Evolutionary conservation across 2,329 filamentous ascomycete genomes (phyloP).

Genomic region (Dothideomycetes sp.): DNA sequence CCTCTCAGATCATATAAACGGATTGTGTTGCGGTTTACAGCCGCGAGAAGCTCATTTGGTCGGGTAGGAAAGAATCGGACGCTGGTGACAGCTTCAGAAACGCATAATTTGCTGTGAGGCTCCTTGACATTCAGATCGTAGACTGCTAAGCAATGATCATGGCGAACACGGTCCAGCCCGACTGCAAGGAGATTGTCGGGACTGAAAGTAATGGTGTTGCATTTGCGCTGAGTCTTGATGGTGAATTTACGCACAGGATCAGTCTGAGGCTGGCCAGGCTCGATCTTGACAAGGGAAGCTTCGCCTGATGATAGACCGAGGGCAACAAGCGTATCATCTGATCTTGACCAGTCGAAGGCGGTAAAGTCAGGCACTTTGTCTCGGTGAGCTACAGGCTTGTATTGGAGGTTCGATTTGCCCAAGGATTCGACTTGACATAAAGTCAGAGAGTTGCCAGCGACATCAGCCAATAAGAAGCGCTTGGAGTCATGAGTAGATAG

Average conservation of each 20-base stretch:
- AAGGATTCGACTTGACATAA: conserved; percentile 40
- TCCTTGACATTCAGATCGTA: conserved; percentile 60
- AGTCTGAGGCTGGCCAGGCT: conserved; percentile 34
- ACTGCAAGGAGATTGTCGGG: conserved; percentile 61
- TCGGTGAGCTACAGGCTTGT: conserved; percentile 42
- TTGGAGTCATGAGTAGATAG: conserved; percentile 41
- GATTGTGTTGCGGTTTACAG: conserved; percentile 64
- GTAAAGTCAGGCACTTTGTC: conserved; percentile 46
- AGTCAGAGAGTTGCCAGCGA: conserved; percentile 46
- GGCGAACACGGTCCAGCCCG: conserved; percentile 68
- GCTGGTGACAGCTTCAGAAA: conserved; percentile 64
- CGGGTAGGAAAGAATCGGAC: conserved; percentile 72
- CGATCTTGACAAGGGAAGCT: conserved; percentile 62
- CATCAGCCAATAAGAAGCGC: conserved; percentile 52
- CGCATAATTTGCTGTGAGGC: conserved; percentile 45
- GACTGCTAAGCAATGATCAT: conserved; percentile 71
- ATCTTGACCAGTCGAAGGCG: conserved; percentile 55
- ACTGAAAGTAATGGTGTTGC: conserved; percentile 73
- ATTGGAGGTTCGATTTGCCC: conserved; percentile 30
- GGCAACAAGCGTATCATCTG: conserved; percentile 55
- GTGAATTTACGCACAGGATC: conserved; percentile 49
- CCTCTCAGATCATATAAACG: conserved; percentile 70
- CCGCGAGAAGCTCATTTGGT: conserved; percentile 63
- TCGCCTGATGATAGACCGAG: conserved; percentile 66
- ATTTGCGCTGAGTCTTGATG: conserved; percentile 65